phyloP scores from a whole-genome alignment of 371 early-diverging fungal species.

The Syncephalastrum contaminatum region DNA sequence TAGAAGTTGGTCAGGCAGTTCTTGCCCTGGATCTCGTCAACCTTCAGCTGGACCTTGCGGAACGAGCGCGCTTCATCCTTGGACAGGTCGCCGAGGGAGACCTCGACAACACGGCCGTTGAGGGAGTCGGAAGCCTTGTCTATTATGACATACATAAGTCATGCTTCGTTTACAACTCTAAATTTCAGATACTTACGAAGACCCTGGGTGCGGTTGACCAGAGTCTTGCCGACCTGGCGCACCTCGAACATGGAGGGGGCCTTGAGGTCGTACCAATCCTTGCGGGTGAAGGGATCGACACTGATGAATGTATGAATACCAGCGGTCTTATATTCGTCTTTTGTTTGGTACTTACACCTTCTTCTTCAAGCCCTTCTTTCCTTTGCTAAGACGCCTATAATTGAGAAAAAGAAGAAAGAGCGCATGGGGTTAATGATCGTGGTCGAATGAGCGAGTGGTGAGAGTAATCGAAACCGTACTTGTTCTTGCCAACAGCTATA shows the following conservation, averaged over 20 bases:
- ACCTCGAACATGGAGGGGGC: constrained; percentile 95
- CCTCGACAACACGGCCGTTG: constrained; percentile 97
- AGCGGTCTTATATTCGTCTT: too few relatives aligned
- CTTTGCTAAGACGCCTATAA: constrained; percentile 81
- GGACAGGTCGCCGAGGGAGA: constrained; percentile 98
- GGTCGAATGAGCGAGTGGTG: not conserved
- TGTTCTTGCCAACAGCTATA: constrained; percentile 93
- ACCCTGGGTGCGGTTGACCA: constrained; percentile 99
- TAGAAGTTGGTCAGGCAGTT: constrained; percentile 99
- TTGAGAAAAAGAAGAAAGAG: not conserved
- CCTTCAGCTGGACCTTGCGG: constrained; percentile 98
- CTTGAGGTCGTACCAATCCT: constrained; percentile 99
- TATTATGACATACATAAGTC: constrained; percentile 16
- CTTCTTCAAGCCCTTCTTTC: constrained; percentile 97
- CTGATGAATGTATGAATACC: constrained; percentile 30
- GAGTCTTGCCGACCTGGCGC: constrained; percentile 97
- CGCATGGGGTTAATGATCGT: too few relatives aligned
- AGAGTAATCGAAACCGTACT: constrained; percentile 56
- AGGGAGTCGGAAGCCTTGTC: constrained; percentile 96
- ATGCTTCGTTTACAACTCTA: not conserved
- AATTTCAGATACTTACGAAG: constrained; percentile 63
- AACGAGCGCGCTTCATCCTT: constrained; percentile 93
- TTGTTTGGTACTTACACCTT: constrained; percentile 76
- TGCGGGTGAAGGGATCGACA: constrained; percentile 96
- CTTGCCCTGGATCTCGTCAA: constrained; percentile 98